Base-by-base conservation (phyloP, 2,329 filamentous ascomycete species). In the Fusarium oxysporum region DNA sequence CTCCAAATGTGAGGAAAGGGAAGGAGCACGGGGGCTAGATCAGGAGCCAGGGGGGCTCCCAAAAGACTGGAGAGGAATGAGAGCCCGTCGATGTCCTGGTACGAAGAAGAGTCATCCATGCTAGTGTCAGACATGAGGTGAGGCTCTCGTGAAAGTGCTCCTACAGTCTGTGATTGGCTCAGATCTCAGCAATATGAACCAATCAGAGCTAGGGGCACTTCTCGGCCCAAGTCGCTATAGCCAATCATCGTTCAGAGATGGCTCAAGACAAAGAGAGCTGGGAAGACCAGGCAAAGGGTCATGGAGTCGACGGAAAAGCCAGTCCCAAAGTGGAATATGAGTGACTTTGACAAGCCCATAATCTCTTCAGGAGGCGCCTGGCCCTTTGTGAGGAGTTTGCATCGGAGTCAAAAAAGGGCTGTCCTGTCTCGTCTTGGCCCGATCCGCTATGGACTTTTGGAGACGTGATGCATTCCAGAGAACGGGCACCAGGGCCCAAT, bases 121-220 rank as follows among this genome's bases (percentile, higher is more conserved):
- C 74, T 78, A 78, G 77, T 78, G 77, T 77, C 72, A 71, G 77
- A 77, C 65, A 71, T 77, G 75, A 79, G 76, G 78, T 80, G 78
- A 81, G 79, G 80, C 77, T 80, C 77, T 79, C 75, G 77, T 72
- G 68, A 71, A 80, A 80, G 64, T 65, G 75, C 76, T 55, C 55
- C 56, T 80, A 69, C 68, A 74, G 62, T 51, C 35, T 55, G 63
- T 80, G 74, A 82, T 82, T 82, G 81, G 81, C 30, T 45, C 40
- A 14, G 14, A 3, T 12, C 5, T n/a, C 30, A 19, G 9, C 21
- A 32, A 32, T 38, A 54, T 47, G 11, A 43, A 35, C 71, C 70
- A 73, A 72, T 72, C 47, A 71, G 25, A 45, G 25, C 6, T 19
- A 37, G 25, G 33, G 37, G 40, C 32, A 63, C 45, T 56, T 71